Conservation (phyloP, 768 basidiomycete genomes). For the Lentinula aciculospora region DNA sequence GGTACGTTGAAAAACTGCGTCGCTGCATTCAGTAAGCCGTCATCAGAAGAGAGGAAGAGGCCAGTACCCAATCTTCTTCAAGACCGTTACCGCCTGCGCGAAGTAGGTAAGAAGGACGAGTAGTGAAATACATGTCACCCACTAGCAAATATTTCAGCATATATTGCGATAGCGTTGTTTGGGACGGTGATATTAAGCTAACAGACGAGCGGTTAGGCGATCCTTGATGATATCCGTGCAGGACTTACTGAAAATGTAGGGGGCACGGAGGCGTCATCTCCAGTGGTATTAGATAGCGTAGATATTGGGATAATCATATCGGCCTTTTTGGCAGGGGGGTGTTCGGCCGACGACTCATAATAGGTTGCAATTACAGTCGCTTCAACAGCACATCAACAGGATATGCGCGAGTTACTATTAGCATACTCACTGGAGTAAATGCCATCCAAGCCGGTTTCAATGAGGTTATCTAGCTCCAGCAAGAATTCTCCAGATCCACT, state of each 20-base stretch:
- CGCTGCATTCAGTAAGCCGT: conserved; percentile 20
- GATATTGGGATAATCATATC: conserved; percentile 68
- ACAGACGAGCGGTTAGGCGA: conserved; percentile 1
- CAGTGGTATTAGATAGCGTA: conserved; percentile 55
- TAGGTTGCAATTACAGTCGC: conserved; percentile 70
- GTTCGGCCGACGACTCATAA: conserved; percentile 49
- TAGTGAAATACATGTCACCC: conserved; percentile 9
- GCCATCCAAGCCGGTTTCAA: conserved; percentile 53
- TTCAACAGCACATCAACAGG: conserved; percentile 18
- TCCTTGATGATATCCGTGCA: background rate
- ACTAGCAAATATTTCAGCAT: conserved; percentile 69
- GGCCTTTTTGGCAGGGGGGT: conserved; percentile 56
- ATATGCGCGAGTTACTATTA: background rate
- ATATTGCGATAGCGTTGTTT: conserved; percentile 58
- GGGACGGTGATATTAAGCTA: conserved; percentile 69
- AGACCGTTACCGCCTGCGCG: conserved; percentile 34
- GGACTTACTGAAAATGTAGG: conserved; percentile 59
- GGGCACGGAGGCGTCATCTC: conserved; percentile 72
- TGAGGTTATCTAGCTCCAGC: conserved; percentile 66
- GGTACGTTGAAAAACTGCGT: conserved; percentile 4
- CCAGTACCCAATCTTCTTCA: conserved; percentile 72
- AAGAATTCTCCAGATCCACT: conserved; percentile 63
- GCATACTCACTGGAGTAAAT: conserved; percentile 55
- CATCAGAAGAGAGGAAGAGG: conserved; percentile 17
- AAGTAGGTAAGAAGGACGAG: background rate